Percentiles rank a stretch among this genome's conserved stretches.
phyloP scores from a whole-genome alignment of 2,329 filamentous ascomycete species.

The Aureobasidium sp. region DNA sequence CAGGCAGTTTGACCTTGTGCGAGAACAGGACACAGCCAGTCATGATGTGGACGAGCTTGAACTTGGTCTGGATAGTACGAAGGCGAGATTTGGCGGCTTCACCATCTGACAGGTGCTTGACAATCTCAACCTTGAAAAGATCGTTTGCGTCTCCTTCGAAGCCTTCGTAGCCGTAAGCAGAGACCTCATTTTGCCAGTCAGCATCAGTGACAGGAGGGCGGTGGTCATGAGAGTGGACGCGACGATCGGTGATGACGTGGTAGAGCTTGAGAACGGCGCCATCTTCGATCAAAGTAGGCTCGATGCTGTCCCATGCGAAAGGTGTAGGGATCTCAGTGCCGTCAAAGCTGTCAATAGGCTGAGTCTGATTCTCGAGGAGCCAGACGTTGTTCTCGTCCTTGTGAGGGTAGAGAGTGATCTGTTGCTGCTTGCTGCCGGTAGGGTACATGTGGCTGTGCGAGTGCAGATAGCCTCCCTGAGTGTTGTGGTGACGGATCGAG shows the following conservation, averaged over 20 bases:
- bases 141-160: conserved; percentile 97
- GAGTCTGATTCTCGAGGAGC: conserved; percentile 91
- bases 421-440: conserved; percentile 94
- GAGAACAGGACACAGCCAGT: conserved; percentile 94
- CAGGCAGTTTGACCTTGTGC: conserved; percentile 96
- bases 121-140: conserved; percentile 87
- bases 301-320: conserved; percentile 70
- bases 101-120: conserved; percentile 79
- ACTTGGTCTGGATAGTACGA: conserved; percentile 93
- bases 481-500: conserved; percentile 86
- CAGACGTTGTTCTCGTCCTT: conserved; percentile 98
- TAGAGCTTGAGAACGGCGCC: conserved; percentile 77
- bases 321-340: conserved; percentile 75
- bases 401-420: conserved; percentile 96
- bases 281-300: conserved; percentile 66
- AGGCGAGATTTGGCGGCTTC: conserved; percentile 73
- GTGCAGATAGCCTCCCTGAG: conserved; percentile 94
- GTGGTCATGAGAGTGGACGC: conserved; percentile 93
- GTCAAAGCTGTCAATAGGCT: conserved; percentile 56
- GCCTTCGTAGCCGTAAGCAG: conserved; percentile 93
- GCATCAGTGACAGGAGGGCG: conserved; percentile 78
- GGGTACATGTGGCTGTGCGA: conserved; percentile 98
- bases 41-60: conserved; percentile 92
- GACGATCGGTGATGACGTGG: conserved; percentile 74
- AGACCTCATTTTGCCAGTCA: conserved; percentile 52